Base-by-base conservation (phyloP, 1,284 basidiomycete genomes). In the Marasmius fiardii region DNA sequence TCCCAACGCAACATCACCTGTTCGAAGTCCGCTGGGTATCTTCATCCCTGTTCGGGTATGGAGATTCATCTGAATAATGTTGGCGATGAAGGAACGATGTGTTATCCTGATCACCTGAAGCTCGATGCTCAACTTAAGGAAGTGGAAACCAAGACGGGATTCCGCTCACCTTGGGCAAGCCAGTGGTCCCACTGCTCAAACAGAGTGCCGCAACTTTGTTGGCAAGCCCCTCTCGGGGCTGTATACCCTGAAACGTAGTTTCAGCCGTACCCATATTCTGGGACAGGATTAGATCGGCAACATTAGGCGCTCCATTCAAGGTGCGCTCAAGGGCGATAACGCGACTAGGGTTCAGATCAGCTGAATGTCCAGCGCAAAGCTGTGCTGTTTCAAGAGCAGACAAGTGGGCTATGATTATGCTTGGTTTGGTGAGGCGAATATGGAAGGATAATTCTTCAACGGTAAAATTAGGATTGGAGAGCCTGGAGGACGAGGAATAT, bases 391-490 rank as follows among this genome's bases (percentile, higher is more conserved):
- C 57, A 24, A 82, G 59, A 8, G 69, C 72, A 24, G 67, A 68
- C 0, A 81, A 74, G 58, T 82, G 77, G 8, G 76, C 68, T 28
- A 87, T 71, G 24, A 87, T 64, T 5, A 81, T 59, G 21, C 67
- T 67, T 0, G 83, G 68, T 20, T 73, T 68, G 2, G 79, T 72
- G 8, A 72, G 67, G 23, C 72, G 67, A 4, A 80, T 65, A 53
- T 80, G 75, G 62, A 82, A 68, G 1, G 74, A 63, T 6, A 88
- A 72, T 62, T 88, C 86, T 11, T 76, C 74, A 4, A 68, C 66
- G 4, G 75, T 77, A 64, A 82, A 88, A 1, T 74, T 67, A 0
- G 86, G 83, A 61, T 87, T 89, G 43, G 72, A 70, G 41, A 54
- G 35, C 43, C 52, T 54, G n/a, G 11, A 48, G 39, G 28, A 28